Evolutionary conservation across 2,329 filamentous ascomycete species (phyloP), one percentile per base, ranked within the genome.

Genomic region (Nothopassalora personata): DNA sequence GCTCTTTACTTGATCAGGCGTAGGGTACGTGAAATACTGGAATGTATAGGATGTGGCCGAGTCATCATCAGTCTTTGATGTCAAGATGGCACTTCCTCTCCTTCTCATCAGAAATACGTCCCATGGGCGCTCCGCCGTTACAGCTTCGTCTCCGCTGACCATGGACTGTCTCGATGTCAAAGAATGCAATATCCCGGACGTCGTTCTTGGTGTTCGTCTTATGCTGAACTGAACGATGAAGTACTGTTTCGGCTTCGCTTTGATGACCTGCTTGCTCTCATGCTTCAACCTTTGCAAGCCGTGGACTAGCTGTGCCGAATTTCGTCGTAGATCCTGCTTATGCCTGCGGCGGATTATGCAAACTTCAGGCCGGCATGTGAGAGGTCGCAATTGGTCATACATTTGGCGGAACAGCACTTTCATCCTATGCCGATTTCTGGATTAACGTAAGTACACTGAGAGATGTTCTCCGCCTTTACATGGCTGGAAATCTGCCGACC

Each of bases 381-480:
- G 56, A 58, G 31, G 50, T 58, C 18, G 56, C 51, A 2, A 13
- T 58, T 4, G 56, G 51, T 15, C 54, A 58, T 27, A 54, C 51
- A 11, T 58, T 58, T 36, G 56, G 56, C 31, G 56, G 51, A 5
- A 58, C 56, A 11, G 56, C 56, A 23, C 30, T 58, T 3, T 53
- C 48, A 0, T 58, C 56, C n/a, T 58, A 58, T 33, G 56, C 51
- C 15, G 45, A 33, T 15, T 58, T 58, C 45, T 58, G 56, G 56
- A 54, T 58, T 31, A 23, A 23, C 1, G 23, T 23, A 23, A 23
- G 23, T 23, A 23, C 23, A 23, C 23, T 23, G 23, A 23, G 23
- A 23, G 23, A 3, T 23, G 23, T 23, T 23, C 23, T 23, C 23
- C 23, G 3, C 3, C 23, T 23, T 23, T 23, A 1, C 23, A 23